These are phyloP conservation scores for Phoma sp. DNA, from an alignment of 2,329 filamentous ascomycete species.

Conservation along the genomic window DNA sequence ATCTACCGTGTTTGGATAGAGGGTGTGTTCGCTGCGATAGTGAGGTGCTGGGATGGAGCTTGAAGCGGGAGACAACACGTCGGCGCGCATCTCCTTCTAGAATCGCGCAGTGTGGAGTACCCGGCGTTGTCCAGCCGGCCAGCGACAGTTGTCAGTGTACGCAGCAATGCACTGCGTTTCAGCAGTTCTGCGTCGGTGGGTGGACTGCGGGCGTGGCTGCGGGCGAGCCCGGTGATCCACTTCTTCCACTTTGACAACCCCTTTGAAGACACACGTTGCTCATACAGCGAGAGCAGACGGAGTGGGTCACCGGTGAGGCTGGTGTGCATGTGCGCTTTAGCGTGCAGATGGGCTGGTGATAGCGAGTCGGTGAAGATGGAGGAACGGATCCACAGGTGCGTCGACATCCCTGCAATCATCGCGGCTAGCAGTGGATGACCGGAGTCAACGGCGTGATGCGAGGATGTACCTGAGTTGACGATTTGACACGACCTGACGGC, in stretches of 20 bases:
- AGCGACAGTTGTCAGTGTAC: conserved; percentile 1
- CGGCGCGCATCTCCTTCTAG: not conserved
- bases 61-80: conserved; percentile 3
- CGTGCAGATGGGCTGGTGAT: conserved; percentile 26
- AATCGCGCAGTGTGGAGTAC: not conserved
- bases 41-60: not conserved
- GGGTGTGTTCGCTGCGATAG: not conserved
- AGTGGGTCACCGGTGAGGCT: conserved; percentile 36
- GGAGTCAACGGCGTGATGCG: conserved; percentile 7
- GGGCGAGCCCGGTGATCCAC: conserved; percentile 9
- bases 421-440: conserved; percentile 2
- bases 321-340: conserved; percentile 28
- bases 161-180: conserved; percentile 3
- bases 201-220: conserved; percentile 5
- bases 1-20: no score
- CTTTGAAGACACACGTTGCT: not conserved
- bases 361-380: conserved; percentile 30
- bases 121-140: no score
- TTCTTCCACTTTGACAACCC: not conserved
- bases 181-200: not conserved
- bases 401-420: conserved; percentile 16
- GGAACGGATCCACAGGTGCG: conserved; percentile 15
- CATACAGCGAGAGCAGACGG: not conserved
- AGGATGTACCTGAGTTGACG: conserved; percentile 8
- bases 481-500: conserved; percentile 5